These are phyloP conservation scores for Leccinum pachyderme DNA, from an alignment of 1,284 basidiomycete genomes.

Conservation along the genomic window DNA sequence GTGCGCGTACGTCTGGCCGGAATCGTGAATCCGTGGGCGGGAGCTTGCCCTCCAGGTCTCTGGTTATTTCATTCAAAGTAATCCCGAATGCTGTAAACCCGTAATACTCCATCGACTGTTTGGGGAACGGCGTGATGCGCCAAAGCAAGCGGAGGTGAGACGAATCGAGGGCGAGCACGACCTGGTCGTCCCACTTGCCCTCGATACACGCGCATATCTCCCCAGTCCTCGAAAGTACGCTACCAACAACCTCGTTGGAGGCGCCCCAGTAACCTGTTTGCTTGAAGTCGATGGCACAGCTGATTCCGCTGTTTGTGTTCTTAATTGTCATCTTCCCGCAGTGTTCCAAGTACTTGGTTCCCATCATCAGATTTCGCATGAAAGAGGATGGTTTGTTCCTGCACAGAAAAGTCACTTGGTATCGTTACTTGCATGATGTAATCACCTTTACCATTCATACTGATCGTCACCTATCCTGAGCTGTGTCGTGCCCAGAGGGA, in stretches of 20 bases:
- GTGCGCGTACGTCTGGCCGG: conserved; percentile 82
- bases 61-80: conserved; percentile 79
- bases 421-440: background rate
- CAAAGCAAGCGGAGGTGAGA: conserved; percentile 75
- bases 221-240: conserved; percentile 55
- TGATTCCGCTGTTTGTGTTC: conserved; percentile 53
- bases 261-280: conserved; percentile 80
- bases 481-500: conserved; percentile 69
- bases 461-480: conserved; percentile 62
- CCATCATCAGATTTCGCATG: conserved; percentile 86
- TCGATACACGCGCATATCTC: conserved; percentile 59
- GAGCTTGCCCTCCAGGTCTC: conserved; percentile 64
- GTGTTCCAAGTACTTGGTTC: conserved; percentile 87
- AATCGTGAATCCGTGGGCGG: conserved; percentile 85
- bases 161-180: conserved; percentile 63
- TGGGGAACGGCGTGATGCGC: conserved; percentile 72
- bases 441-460: conserved; percentile 60
- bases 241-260: conserved; percentile 72
- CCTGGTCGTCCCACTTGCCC: conserved; percentile 82
- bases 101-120: conserved; percentile 72
- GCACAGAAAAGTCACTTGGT: conserved; percentile 7
- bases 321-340: conserved; percentile 72
- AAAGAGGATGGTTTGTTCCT: conserved; percentile 87
- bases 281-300: conserved; percentile 79
- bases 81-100: conserved; percentile 82